Evolutionary conservation across 2,329 filamentous ascomycete species (phyloP).

Genomic region (Beauveria sp.): DNA sequence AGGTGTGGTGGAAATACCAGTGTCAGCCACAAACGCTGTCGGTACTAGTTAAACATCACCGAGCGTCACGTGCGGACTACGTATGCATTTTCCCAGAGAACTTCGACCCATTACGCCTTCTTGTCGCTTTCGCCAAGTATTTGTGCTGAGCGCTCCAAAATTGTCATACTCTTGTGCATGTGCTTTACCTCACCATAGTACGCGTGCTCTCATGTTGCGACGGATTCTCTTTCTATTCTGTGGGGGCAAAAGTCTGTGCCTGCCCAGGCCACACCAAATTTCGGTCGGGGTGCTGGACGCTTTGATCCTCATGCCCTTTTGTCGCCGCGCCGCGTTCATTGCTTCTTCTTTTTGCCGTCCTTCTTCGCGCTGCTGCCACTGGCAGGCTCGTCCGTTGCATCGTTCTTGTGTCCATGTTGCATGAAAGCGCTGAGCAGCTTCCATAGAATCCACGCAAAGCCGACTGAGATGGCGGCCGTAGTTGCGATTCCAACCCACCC

Average conservation of each 20-base stretch:
- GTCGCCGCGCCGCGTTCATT: constrained; percentile 10
- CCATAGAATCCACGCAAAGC: constrained; percentile 64
- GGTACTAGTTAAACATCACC: constrained; percentile 5
- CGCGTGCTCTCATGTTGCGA: background rate
- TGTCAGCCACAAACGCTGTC: background rate
- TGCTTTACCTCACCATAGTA: background rate
- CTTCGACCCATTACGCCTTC: background rate
- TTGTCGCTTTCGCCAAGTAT: background rate
- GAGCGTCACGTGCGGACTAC: constrained; percentile 5
- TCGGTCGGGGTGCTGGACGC: background rate
- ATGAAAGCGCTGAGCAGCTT: constrained; percentile 37
- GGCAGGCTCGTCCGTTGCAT: background rate
- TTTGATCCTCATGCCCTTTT: background rate
- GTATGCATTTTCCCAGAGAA: background rate
- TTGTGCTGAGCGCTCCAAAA: background rate
- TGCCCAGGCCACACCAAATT: background rate
- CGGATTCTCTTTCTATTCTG: background rate
- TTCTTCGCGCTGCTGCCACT: background rate
- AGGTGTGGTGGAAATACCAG: background rate
- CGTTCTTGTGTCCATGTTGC: constrained; percentile 12
- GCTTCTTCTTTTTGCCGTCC: constrained; percentile 17
- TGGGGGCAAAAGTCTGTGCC: background rate
- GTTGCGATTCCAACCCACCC: constrained; percentile 48
- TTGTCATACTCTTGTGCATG: background rate
- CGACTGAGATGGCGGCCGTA: constrained; percentile 48